Evolutionary conservation across 2,329 filamentous ascomycete genomes (phyloP).

Genomic region (Beauveria pseudobassiana): DNA sequence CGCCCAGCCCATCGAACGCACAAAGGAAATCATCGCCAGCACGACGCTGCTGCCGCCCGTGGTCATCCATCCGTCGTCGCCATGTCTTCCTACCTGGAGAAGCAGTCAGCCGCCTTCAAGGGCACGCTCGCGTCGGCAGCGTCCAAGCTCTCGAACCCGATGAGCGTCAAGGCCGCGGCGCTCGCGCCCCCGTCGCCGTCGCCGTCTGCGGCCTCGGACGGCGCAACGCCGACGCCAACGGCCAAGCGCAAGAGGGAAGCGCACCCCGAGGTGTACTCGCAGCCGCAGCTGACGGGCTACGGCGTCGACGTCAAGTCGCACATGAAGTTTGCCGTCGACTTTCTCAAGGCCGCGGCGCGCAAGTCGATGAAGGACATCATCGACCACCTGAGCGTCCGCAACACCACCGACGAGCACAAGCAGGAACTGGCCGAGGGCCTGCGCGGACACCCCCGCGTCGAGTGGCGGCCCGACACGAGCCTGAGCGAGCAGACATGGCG

Average conservation of each 20-base stretch:
- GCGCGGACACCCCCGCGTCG: conserved; percentile 53
- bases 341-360: conserved; percentile 64
- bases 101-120: conserved; percentile 55
- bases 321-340: conserved; percentile 78
- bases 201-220: conserved; percentile 49
- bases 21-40: neutral
- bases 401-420: conserved; percentile 53
- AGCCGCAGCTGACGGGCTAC: conserved; percentile 67
- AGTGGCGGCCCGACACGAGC: conserved; percentile 47
- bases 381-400: conserved; percentile 67
- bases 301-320: conserved; percentile 80
- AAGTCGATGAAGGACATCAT: conserved; percentile 71
- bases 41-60: conserved; percentile 2
- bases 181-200: conserved; percentile 56
- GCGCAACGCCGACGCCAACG: conserved; percentile 59
- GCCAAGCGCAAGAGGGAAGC: conserved; percentile 54
- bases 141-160: conserved; percentile 50
- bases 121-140: conserved; percentile 57
- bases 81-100: conserved; percentile 59
- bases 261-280: conserved; percentile 58
- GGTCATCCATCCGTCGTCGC: conserved; percentile 17
- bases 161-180: conserved; percentile 33
- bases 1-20: neutral
- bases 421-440: conserved; percentile 61
- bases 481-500: conserved; percentile 61